phyloP scores from a whole-genome alignment of 2,329 filamentous ascomycete species.

The Nigrograna mackinnonii region DNA sequence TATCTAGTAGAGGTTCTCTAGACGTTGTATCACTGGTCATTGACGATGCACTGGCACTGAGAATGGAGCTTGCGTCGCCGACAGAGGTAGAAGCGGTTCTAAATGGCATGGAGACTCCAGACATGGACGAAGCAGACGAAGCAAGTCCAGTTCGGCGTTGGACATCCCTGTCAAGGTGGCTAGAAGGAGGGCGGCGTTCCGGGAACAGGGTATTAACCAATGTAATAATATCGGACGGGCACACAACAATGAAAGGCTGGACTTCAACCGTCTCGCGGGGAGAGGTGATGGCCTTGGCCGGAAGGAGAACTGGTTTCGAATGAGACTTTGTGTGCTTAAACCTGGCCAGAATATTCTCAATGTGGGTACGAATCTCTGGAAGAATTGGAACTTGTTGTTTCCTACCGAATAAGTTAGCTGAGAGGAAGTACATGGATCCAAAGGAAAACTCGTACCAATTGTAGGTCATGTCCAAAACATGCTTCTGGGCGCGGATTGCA shows the following conservation, averaged over 20 bases:
- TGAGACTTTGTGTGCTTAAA: slow-evolving; percentile 55
- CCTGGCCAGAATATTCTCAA: slow-evolving; percentile 71
- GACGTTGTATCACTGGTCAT: slow-evolving; percentile 74
- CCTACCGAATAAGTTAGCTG: slow-evolving; percentile 39
- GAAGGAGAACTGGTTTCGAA: slow-evolving; percentile 64
- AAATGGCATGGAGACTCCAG: slow-evolving; percentile 54
- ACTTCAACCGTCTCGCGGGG: slow-evolving; percentile 77
- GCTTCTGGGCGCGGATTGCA: slow-evolving; percentile 76
- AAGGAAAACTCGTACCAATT: slow-evolving; percentile 60
- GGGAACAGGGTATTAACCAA: slow-evolving; percentile 85
- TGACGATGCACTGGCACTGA: slow-evolving; percentile 74
- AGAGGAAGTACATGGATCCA: slow-evolving; percentile 13
- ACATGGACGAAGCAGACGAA: slow-evolving; percentile 54
- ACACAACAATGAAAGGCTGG: slow-evolving; percentile 78
- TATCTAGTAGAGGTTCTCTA: slow-evolving; percentile 64
- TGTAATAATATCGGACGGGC: slow-evolving; percentile 77
- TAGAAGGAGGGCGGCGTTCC: slow-evolving; percentile 67
- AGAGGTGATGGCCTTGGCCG: slow-evolving; percentile 72
- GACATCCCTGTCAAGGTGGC: slow-evolving; percentile 47
- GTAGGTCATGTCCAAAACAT: slow-evolving; percentile 75
- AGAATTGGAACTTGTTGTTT: slow-evolving; percentile 66
- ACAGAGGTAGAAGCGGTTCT: slow-evolving; percentile 56
- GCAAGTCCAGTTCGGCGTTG: slow-evolving; percentile 49
- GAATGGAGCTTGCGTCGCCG: slow-evolving; percentile 67
- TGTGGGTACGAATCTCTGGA: slow-evolving; percentile 65